Base-by-base conservation (phyloP, 78 protist species). In the Neovahlkampfia damariscottae region DNA sequence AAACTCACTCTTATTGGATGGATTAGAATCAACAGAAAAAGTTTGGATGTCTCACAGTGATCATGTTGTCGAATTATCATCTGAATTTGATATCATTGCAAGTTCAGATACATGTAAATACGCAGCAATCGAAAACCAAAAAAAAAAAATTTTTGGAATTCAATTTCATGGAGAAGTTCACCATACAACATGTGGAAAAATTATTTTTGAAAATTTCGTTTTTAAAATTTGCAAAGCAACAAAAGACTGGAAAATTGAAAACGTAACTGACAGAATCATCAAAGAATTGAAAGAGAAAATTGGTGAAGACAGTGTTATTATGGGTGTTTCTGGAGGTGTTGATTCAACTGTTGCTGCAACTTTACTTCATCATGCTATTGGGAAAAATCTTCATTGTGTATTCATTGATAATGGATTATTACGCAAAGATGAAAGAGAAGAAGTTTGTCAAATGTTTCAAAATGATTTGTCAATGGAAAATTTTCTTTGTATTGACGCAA, bases 121-220 rank as follows among this genome's bases (percentile, higher is more conserved):
- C 19, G 73, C 87, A 3, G 78, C 84, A n/a, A 77, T 81, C 32
- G 86, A 76, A 10, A 1, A 74, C 29, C n/a, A 8, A 5, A 40
- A 39, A 32, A 4, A 31, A 32, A 31, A 2, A 37, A 77, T 75
- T 6, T 87, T n/a, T 8, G 88, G 86, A n/a, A 82, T 87, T 1
- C 94, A 93, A 85, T 94, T 94, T 72, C 98, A 94, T 81, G 97
- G 97, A 58, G 97, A 93, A 38, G 98, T 94, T 3, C 91, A 89
- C 40, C 85, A 87, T 35, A 50, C 94, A 7, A 67, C 19, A 28
- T 74, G 88, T 68, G 97, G 98, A 19, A 74, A 36, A 38, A 50
- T 8, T 38, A 90, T 94, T 19, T 7, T 94, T 32, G 0, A 19
- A 35, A 93, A 94, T 89, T 94, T 93, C 70, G 81, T 93, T 68